These are phyloP conservation scores for Fusarium poae DNA, from an alignment of 2,329 filamentous ascomycete species.

Conservation along the genomic window DNA sequence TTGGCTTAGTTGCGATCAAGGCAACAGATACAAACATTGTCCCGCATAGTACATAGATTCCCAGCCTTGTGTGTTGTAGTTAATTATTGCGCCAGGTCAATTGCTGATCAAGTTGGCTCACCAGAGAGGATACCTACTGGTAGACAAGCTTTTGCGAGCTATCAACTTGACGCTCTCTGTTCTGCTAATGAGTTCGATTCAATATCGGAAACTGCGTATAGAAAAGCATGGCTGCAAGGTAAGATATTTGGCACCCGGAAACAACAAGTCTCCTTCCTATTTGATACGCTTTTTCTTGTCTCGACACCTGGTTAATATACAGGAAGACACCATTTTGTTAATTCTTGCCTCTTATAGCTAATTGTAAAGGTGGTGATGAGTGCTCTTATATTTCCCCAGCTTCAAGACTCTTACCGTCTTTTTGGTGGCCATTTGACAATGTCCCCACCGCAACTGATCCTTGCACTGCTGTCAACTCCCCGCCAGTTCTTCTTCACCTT, in stretches of 20 bases:
- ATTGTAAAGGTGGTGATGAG: background rate
- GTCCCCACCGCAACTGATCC: constrained; percentile 1
- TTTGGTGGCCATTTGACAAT: background rate
- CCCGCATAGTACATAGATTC: background rate
- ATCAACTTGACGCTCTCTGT: background rate
- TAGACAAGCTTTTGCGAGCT: background rate
- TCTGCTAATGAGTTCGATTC: background rate
- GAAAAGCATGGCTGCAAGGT: background rate
- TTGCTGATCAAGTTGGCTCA: constrained; percentile 1
- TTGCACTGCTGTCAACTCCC: constrained; percentile 6
- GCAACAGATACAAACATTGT: background rate
- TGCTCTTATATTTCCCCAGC: background rate
- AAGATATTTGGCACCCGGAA: background rate
- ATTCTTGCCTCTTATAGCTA: background rate
- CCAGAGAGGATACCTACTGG: background rate
- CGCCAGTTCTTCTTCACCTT: constrained; percentile 15
- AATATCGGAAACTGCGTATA: background rate
- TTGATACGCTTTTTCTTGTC: background rate
- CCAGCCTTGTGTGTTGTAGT: background rate
- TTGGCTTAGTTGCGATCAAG: background rate
- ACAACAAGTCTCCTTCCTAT: background rate
- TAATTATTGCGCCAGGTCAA: background rate
- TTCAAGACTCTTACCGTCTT: constrained; percentile 13
- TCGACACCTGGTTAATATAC: background rate
- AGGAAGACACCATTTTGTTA: background rate